A percentile compares a stretch with the other conserved stretches of the same genome.
Conservation (phyloP, 768 basidiomycete species). For the Boletus huronensis region DNA sequence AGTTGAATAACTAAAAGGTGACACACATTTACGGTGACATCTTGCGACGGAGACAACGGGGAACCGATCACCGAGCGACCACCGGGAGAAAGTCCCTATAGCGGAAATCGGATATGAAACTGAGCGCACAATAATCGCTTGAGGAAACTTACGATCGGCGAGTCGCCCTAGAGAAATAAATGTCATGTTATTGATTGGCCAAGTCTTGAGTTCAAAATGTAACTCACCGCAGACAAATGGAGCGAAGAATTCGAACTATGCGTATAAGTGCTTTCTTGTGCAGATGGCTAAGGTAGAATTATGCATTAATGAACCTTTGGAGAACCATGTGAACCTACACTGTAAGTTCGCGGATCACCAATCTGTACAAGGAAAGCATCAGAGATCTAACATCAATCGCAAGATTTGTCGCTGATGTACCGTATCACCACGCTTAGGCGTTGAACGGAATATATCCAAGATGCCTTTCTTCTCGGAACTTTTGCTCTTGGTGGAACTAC, state of each 20-base stretch:
- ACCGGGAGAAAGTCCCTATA: background rate
- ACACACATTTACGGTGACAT: background rate
- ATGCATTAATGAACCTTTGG: background rate
- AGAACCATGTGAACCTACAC: conserved; percentile 3
- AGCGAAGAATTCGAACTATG: background rate
- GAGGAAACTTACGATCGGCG: background rate
- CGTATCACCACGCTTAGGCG: background rate
- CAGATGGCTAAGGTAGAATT: conserved; percentile 2
- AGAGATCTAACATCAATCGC: background rate
- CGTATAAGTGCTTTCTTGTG: background rate
- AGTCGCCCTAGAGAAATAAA: background rate
- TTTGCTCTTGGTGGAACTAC: background rate
- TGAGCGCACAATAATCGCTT: background rate
- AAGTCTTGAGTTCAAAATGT: background rate
- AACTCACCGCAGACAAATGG: background rate
- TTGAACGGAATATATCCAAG: background rate
- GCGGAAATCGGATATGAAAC: background rate
- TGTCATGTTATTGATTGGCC: background rate
- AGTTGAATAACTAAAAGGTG: background rate
- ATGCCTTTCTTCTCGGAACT: background rate
- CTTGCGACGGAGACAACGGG: background rate
- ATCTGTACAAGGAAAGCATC: background rate
- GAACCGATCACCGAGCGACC: background rate
- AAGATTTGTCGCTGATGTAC: conserved; percentile 1
- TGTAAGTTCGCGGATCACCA: background rate